These are phyloP conservation scores for Murraya paniculata DNA, from an alignment of 345 rosid species.

Conservation along the genomic window DNA sequence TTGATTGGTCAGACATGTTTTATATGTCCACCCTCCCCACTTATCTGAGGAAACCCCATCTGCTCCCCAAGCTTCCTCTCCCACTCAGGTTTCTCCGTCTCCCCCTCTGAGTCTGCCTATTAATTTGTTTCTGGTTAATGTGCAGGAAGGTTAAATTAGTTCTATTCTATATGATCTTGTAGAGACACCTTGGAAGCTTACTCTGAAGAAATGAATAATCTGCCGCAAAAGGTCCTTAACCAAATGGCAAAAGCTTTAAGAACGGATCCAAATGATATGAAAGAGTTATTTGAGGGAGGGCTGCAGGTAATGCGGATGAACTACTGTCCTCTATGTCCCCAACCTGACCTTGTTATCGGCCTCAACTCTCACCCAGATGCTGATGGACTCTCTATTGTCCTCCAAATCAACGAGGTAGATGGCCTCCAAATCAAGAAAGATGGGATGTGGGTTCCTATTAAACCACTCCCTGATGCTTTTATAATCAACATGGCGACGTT, in stretches of 20 bases:
- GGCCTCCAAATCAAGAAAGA: conserved; percentile 27
- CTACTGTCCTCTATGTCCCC: conserved; percentile 43
- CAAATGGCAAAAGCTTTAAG: conserved; percentile 1
- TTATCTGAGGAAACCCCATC: conserved; percentile 23
- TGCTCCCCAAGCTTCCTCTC: conserved; percentile 27
- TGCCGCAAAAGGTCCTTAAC: background rate
- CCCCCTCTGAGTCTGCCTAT: background rate
- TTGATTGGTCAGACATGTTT: conserved; percentile 31
- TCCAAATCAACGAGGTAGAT: conserved; percentile 19
- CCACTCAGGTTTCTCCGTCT: conserved; percentile 16
- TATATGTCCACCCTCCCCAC: conserved; percentile 20
- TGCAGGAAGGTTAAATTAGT: background rate
- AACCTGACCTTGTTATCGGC: conserved; percentile 17
- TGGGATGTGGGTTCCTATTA: conserved; percentile 41
- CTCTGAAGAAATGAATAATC: background rate
- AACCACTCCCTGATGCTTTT: conserved; percentile 52
- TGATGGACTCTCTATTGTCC: conserved; percentile 11
- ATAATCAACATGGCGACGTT: conserved; percentile 53
- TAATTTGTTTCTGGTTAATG: background rate
- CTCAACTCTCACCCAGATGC: conserved; percentile 23
- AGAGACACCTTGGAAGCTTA: conserved; percentile 1
- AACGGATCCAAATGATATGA: conserved; percentile 12
- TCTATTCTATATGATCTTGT: background rate
- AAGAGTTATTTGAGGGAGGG: conserved; percentile 18
- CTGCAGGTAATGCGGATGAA: conserved; percentile 42